These are phyloP conservation scores for Auricularia auricula-judae DNA, from an alignment of 768 basidiomycete genomes.

Conservation along the genomic window DNA sequence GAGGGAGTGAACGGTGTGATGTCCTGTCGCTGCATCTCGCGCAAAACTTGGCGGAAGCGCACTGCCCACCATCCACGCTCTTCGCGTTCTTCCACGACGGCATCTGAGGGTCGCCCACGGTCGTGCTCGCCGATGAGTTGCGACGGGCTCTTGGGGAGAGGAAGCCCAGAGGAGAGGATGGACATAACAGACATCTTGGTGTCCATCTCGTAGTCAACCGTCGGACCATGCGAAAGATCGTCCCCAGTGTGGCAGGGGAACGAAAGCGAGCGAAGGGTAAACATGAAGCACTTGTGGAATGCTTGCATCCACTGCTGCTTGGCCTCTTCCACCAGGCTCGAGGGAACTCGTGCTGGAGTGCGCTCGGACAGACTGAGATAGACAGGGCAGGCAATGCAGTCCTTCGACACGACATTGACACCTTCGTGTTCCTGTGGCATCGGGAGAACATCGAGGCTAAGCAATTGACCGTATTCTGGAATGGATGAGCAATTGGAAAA, in stretches of 20 bases:
- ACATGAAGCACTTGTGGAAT: constrained; percentile 39
- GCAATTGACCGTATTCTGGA: constrained; percentile 17
- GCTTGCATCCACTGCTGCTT: constrained; percentile 37
- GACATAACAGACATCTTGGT: constrained; percentile 26
- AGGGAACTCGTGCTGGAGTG: constrained; percentile 17
- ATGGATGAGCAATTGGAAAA: not conserved
- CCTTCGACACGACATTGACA: constrained; percentile 22
- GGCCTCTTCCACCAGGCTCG: constrained; percentile 16
- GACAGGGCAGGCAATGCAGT: constrained; percentile 23
- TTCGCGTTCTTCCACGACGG: constrained; percentile 42
- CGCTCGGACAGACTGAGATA: constrained; percentile 21
- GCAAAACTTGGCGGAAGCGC: constrained; percentile 50
- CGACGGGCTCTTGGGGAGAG: constrained; percentile 67
- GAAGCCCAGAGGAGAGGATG: constrained; percentile 34
- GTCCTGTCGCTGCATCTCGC: constrained; percentile 34
- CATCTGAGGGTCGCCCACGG: constrained; percentile 16
- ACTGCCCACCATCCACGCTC: constrained; percentile 68
- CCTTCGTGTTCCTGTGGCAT: constrained; percentile 23
- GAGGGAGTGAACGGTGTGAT: not conserved
- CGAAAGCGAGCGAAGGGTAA: constrained; percentile 34
- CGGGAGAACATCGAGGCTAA: constrained; percentile 43
- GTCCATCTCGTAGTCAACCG: constrained; percentile 19
- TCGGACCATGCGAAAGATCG: constrained; percentile 16
- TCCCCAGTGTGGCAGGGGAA: constrained; percentile 24
- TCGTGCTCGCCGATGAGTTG: constrained; percentile 34